Evolutionary conservation across 2,329 filamentous ascomycete genomes (phyloP), one percentile per base, ranked within the genome.

Genomic region (Epichloe coenophiala): DNA sequence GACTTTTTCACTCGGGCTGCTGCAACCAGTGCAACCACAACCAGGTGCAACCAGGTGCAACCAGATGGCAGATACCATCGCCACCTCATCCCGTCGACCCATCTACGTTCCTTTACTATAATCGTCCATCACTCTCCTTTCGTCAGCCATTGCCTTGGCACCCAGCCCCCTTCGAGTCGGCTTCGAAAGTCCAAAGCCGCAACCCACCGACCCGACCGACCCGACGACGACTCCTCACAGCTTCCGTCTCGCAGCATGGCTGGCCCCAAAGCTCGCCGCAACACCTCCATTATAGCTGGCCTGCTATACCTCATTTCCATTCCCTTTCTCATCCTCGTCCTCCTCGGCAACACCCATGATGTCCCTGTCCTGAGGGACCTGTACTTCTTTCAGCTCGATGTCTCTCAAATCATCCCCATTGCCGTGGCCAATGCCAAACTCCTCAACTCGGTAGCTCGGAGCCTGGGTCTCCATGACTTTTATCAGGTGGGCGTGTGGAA

Each of bases 401-500:
- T 96, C 46, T 79, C 86, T 58, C 78, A 94, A 60, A 84, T 96
- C 63, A 83, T 95, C 51, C 85, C 86, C 0, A 71, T 80, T 36
- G 80, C 78, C 5, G 77, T 87, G 15, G 83, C 84, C 41, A 84
- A 89, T 63, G 80, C 81, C 9, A 69, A 76, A 23, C 75, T 95
- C 44, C 84, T 95, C 67, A 95, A 95, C 71, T 88, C 83, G 44
- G 89, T 95, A 57, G 88, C 89, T 4, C 83, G 87, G 48, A 87
- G 84, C 21, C 73, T 96, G 49, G 91, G 90, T 33, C 75, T 96
- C 46, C 88, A 95, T 64, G 91, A 96, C 67, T 96, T 95, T 68
- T 96, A 96, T 67, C 86, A 89, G 60, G 86, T 95, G 31, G 90
- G 90, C 5, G 70, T 96, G 40, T 97, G 91, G 91, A 84, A 83